Base-by-base conservation (phyloP, 2,329 filamentous ascomycete genomes). In the Exserohilum turcica region DNA sequence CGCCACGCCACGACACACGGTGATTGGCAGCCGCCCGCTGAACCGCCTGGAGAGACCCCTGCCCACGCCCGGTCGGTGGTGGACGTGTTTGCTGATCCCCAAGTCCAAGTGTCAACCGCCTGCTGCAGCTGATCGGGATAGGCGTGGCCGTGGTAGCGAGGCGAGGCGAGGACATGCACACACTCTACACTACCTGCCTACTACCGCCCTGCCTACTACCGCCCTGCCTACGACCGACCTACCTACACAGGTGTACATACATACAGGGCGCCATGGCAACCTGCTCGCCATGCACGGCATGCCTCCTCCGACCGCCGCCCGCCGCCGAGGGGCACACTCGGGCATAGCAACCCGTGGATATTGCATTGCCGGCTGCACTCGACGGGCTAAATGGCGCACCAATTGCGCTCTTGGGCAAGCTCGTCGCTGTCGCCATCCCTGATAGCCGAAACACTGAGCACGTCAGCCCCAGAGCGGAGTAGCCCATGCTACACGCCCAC, bases 1-100 rank as follows among this genome's bases (percentile, higher is more conserved):
- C 45, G 47, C 52, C 54, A n/a, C 44, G 61, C 50, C 56, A 62
- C 57, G 47, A 54, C 52, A 52, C 45, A 53, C 48, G 43, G 54
- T 71, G 68, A 73, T 73, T 73, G 61, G 70, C 59, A 63, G 52
- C 51, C 46, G 56, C 46, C 42, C 40, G 46, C 61, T 64, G 58
- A 54, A 63, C 52, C 54, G 59, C 58, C 35, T 66, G 63, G 66
- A 63, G 60, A 61, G 42, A 58, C 55, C 67, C 67, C 67, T 72
- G 70, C 65, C 65, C 59, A 48, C 57, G 29, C 21, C 21, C 21
- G 21, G 21, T 24, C 21, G 21, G 21, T 42, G 56, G 70, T 71
- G 69, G 70, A 69, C 64, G 67, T 71, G 67, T 71, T 71, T 72
- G 68, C 67, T 73, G 66, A 71, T 70, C 62, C 60, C 59, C 50